Evolutionary conservation across 495 filamentous ascomycete genomes (phyloP).

Genomic region (Podospora tetraspora): DNA sequence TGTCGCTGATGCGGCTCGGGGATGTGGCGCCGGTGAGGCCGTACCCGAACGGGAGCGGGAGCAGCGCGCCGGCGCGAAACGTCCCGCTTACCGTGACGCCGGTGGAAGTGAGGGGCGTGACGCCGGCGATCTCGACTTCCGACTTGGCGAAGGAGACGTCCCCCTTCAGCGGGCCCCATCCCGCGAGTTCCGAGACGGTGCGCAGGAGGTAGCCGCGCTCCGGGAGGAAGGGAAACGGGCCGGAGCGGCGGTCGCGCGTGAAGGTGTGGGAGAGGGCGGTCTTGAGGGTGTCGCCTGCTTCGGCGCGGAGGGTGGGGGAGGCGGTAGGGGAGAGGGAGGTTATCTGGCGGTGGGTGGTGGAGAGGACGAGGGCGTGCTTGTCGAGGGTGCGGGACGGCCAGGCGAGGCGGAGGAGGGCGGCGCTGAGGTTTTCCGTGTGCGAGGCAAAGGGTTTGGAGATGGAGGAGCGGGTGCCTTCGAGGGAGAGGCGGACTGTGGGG

Average conservation of each 20-base stretch:
- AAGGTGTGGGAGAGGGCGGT: constrained; percentile 78
- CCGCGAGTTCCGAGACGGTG: constrained; percentile 73
- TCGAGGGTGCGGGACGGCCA: constrained; percentile 55
- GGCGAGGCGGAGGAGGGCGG: constrained; percentile 66
- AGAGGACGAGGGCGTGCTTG: constrained; percentile 74
- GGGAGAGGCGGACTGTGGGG: constrained; percentile 67
- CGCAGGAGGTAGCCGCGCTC: constrained; percentile 73
- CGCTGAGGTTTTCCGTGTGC: constrained; percentile 85
- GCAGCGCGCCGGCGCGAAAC: constrained; percentile 52
- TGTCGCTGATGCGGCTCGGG: constrained; percentile 82
- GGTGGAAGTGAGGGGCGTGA: constrained; percentile 63
- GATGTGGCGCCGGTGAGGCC: constrained; percentile 49
- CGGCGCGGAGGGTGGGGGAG: constrained; percentile 70
- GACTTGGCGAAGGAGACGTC: constrained; percentile 88
- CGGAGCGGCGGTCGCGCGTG: constrained; percentile 55
- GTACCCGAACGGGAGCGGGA: constrained; percentile 52
- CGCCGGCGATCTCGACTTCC: constrained; percentile 73
- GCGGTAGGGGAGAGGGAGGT: constrained; percentile 69
- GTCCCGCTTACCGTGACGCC: constrained; percentile 57
- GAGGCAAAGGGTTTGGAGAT: constrained; percentile 86
- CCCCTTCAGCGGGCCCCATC: constrained; percentile 75
- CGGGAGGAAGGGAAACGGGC: constrained; percentile 70
- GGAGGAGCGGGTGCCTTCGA: constrained; percentile 72
- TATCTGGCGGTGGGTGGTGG: constrained; percentile 78
- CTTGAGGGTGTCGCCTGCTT: constrained; percentile 90